Percentiles rank a stretch among this genome's conserved stretches.
These are phyloP conservation scores for Fallopia convolvulus DNA, from an alignment of 148 eudicot genomes.

Conservation along the genomic window DNA sequence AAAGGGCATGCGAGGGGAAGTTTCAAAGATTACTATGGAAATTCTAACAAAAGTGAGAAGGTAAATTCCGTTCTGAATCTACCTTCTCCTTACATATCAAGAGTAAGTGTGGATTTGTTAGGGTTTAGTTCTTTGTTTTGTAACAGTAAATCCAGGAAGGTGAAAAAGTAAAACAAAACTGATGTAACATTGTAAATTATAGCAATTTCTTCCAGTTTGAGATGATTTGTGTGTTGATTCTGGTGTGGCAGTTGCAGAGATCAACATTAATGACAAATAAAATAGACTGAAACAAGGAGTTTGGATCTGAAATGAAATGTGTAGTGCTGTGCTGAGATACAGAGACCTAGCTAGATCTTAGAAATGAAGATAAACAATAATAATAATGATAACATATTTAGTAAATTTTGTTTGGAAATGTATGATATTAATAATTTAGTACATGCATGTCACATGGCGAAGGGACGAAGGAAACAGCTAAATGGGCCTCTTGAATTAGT, in stretches of 20 bases:
- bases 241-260: too few species aligned
- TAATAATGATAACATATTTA: not conserved
- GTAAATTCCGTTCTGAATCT: conserved; percentile 58
- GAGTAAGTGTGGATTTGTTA: conserved; percentile 53
- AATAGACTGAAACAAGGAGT: not conserved
- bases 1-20: conserved; percentile 21
- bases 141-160: conserved; percentile 48
- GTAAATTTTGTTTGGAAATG: not conserved
- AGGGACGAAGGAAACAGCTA: conserved; percentile 8
- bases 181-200: not conserved
- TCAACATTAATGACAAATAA: too few species aligned
- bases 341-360: not conserved
- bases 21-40: conserved; percentile 29
- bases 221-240: not conserved
- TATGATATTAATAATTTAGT: not conserved
- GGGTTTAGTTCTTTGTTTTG: conserved; percentile 72
- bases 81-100: conserved; percentile 43
- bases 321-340: not conserved
- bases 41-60: conserved; percentile 25
- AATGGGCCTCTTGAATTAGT: not conserved
- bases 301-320: not conserved
- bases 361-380: not conserved
- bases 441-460: conserved; percentile 3
- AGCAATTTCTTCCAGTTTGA: not conserved
- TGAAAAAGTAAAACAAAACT: conserved; percentile 28